Evolutionary conservation across 495 filamentous ascomycete species (phyloP).

Genomic region (Umbilicaria muhlenbergii): DNA sequence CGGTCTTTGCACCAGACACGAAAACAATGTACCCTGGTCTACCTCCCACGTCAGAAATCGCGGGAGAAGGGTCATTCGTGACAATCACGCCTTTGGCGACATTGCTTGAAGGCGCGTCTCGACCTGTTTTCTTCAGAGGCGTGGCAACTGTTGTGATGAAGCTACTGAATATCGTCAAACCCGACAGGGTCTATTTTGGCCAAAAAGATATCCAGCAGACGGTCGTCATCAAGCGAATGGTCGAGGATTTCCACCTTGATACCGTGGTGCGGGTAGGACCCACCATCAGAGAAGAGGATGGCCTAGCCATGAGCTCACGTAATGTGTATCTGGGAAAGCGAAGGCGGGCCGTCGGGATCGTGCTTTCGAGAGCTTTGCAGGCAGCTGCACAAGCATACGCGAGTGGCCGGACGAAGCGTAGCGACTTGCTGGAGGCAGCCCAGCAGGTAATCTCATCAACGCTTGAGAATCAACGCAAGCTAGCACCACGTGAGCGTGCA

Average conservation of each 20-base stretch:
- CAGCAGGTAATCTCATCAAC: constrained; percentile 31
- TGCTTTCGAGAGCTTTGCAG: constrained; percentile 49
- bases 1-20: constrained; percentile 74
- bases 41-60: constrained; percentile 64
- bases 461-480: constrained; percentile 42
- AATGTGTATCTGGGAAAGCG: constrained; percentile 83
- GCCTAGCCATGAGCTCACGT: constrained; percentile 82
- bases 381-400: constrained; percentile 54
- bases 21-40: constrained; percentile 74
- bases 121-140: constrained; percentile 93
- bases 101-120: constrained; percentile 64
- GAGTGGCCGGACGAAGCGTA: constrained; percentile 37
- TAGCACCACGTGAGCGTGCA: constrained; percentile 46
- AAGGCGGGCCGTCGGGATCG: constrained; percentile 53
- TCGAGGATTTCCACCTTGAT: constrained; percentile 74
- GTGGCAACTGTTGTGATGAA: constrained; percentile 97
- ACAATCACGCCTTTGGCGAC: constrained; percentile 70
- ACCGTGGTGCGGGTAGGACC: constrained; percentile 56
- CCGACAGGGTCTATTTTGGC: constrained; percentile 86
- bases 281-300: constrained; percentile 66
- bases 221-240: constrained; percentile 72
- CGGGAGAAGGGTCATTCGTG: constrained; percentile 79
- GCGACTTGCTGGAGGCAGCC: constrained; percentile 53
- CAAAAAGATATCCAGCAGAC: constrained; percentile 98
- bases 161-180: constrained; percentile 80